Conservation (phyloP, 2,329 filamentous ascomycete genomes). For the Venturia nashicola region DNA sequence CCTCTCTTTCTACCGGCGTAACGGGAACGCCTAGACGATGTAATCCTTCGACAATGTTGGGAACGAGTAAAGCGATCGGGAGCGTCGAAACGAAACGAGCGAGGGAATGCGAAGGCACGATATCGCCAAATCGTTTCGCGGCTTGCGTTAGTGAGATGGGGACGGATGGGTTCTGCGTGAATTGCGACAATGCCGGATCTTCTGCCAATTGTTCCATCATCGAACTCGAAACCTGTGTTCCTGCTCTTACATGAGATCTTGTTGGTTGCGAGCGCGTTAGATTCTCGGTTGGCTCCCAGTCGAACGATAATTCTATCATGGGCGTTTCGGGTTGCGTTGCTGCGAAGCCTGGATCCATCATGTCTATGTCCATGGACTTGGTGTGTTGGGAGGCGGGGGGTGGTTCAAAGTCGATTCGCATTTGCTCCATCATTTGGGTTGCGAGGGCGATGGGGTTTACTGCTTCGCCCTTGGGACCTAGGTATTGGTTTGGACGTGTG, state of each 20-base stretch:
- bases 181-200: conserved; percentile 75
- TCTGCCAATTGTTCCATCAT: conserved; percentile 58
- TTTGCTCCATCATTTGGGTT: conserved; percentile 86
- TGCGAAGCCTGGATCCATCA: conserved; percentile 42
- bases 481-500: conserved; percentile 65
- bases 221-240: conserved; percentile 17
- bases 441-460: conserved; percentile 73
- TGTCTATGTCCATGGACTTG: conserved; percentile 63
- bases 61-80: conserved; percentile 60
- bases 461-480: conserved; percentile 61
- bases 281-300: conserved; percentile 60
- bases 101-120: conserved; percentile 75
- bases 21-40: conserved; percentile 71
- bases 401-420: conserved; percentile 76
- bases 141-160: conserved; percentile 80
- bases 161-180: conserved; percentile 65
- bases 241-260: conserved; percentile 23
- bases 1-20: conserved; percentile 27
- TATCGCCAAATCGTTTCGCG: conserved; percentile 78
- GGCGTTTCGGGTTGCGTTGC: conserved; percentile 80
- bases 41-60: conserved; percentile 68
- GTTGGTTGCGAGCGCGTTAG: conserved; percentile 38
- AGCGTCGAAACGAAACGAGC: conserved; percentile 87
- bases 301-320: conserved; percentile 62
- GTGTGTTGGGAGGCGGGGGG: conserved; percentile 39